phyloP scores from a whole-genome alignment of 257 asterid genomes.

The Solanum gandarillasii region DNA sequence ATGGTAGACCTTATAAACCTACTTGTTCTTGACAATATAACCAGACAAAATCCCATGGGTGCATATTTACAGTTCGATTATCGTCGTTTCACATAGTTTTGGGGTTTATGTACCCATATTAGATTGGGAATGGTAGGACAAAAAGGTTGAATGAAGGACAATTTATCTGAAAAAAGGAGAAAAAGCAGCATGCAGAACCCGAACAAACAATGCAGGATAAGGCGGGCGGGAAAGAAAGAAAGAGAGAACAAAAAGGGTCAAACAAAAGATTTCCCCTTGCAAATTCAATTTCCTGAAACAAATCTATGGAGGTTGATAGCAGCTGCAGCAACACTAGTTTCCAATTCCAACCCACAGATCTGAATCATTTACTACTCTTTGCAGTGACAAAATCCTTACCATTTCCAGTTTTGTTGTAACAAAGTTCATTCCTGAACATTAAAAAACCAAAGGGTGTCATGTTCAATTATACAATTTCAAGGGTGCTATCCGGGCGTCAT shows the following conservation, averaged over 20 bases:
- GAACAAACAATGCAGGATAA: neutral
- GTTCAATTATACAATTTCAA: conserved; percentile 30
- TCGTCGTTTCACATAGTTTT: neutral
- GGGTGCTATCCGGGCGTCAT: neutral
- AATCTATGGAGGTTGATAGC: neutral
- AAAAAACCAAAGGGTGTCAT: neutral
- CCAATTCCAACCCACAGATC: neutral
- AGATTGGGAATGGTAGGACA: neutral
- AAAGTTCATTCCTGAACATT: neutral
- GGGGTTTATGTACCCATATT: neutral
- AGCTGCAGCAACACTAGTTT: neutral
- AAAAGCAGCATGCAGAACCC: neutral
- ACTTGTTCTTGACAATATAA: neutral
- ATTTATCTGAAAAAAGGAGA: neutral
- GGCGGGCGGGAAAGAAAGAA: neutral
- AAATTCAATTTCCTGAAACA: neutral
- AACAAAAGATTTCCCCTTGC: neutral
- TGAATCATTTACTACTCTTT: neutral
- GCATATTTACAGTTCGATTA: neutral
- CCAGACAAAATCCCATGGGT: neutral
- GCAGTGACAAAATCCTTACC: neutral
- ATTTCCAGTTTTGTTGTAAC: neutral
- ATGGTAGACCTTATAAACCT: neutral
- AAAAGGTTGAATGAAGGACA: neutral
- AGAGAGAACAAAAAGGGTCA: too few relatives aligned